A percentile compares a stretch with the other conserved stretches of the same genome.
Evolutionary conservation across 257 asterid genomes (phyloP).

Genomic region (Forsythia suspensa): DNA sequence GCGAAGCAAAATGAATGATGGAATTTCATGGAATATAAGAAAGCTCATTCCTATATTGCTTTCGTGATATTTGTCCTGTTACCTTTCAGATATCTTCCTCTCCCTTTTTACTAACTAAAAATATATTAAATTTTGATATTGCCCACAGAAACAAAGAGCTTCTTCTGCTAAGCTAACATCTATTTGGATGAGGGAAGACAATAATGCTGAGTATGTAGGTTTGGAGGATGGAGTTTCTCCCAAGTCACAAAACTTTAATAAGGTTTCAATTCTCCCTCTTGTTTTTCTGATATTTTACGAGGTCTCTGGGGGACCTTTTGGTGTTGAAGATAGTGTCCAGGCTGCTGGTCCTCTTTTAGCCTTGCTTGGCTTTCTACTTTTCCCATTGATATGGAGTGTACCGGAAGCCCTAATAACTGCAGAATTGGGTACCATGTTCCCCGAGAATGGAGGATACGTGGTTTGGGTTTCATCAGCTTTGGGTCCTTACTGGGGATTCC

Average conservation of each 20-base stretch:
- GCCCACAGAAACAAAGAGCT: slow-evolving; percentile 32
- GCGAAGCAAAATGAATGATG: neutral
- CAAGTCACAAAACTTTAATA: slow-evolving; percentile 28
- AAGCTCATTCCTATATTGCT: neutral
- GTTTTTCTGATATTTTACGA: slow-evolving; percentile 55
- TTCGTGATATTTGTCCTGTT: neutral
- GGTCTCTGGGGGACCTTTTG: slow-evolving; percentile 68
- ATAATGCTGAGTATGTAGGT: slow-evolving; percentile 29
- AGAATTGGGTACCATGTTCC: slow-evolving; percentile 57
- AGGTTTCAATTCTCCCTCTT: slow-evolving; percentile 49
- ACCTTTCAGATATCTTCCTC: neutral
- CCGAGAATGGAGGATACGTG: slow-evolving; percentile 60
- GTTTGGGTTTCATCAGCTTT: slow-evolving; percentile 62
- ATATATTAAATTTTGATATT: neutral
- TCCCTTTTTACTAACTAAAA: neutral
- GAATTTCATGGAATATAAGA: neutral
- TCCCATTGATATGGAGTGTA: slow-evolving; percentile 56
- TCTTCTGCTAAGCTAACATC: slow-evolving; percentile 25
- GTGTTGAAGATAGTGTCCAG: slow-evolving; percentile 58
- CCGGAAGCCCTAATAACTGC: slow-evolving; percentile 61
- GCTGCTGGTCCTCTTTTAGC: slow-evolving; percentile 66
- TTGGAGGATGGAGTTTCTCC: slow-evolving; percentile 40
- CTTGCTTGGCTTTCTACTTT: slow-evolving; percentile 48
- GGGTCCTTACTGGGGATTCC: slow-evolving; percentile 61
- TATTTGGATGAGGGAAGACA: slow-evolving; percentile 32